Base-by-base conservation (phyloP, 2,329 filamentous ascomycete genomes). In the Phaeosphaeria sp. region DNA sequence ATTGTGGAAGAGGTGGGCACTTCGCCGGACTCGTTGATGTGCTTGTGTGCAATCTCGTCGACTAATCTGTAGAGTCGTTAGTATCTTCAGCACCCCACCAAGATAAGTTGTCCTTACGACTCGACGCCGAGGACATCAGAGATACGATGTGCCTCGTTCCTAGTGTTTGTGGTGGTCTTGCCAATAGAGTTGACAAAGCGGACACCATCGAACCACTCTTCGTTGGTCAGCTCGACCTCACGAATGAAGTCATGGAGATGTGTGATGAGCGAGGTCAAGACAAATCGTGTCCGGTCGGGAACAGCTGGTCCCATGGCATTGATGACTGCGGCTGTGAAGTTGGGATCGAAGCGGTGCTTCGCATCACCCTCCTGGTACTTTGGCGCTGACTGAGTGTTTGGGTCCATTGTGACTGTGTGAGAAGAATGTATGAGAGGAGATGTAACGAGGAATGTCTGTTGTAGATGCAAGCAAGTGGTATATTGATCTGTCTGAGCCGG, bases 211-310 rank as follows among this genome's bases (percentile, higher is more conserved):
- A 92, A 85, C 90, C 90, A 93, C 78, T 93, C 90, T 54, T 91
- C 90, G 30, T 87, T 83, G 18, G 87, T 92, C 51, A 93, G 85
- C 78, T 93, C 89, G 63, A 91, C 86, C 72, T 93, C 90, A 56
- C 90, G 87, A 55, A 87, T 85, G 75, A 93, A 93, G 78, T 92
- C 89, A 80, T 93, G 90, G 57, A 93, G 82, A 79, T 93, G 90
- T 49, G 80, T 82, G 77, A 92, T 88, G 67, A 92, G 78, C 25
- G 85, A 82, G 59, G 81, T 77, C 69, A 93, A 80, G 68, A 93
- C 82, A 63, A 86, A 80, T 58, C 88, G 84, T 68, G 87, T 84
- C 59, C 90, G 83, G 56, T 89, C 85, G 52, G 84, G 80, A 13
- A 87, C 87, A 68, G 90, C 87, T 68, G 89, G 87, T 52, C 89